Evolutionary conservation across 2,329 filamentous ascomycete genomes (phyloP).

Genomic region (Penicillium sp.): DNA sequence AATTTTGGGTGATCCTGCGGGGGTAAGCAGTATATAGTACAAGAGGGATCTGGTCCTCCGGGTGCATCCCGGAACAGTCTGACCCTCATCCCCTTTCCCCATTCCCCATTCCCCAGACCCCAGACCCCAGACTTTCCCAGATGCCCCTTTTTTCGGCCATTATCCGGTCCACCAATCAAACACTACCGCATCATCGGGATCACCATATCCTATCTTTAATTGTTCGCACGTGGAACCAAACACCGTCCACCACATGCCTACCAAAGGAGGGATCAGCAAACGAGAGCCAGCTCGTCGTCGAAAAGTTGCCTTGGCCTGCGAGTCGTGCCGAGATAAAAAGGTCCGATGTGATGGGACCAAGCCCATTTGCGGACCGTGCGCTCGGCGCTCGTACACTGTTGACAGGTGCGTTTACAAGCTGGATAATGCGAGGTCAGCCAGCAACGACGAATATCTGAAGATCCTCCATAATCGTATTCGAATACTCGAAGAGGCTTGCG

Average conservation of each 20-base stretch:
- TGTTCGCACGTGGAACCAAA: slow-evolving; percentile 1
- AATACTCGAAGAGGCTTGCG: slow-evolving; percentile 27
- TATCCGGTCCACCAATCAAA: slow-evolving; percentile 4
- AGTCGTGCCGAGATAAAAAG: slow-evolving; percentile 44
- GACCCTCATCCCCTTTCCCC: too few relatives aligned
- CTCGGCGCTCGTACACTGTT: slow-evolving; percentile 32
- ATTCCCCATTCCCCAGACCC: neutral
- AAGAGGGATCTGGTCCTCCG: neutral
- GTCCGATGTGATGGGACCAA: slow-evolving; percentile 45
- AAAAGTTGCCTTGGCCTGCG: slow-evolving; percentile 42
- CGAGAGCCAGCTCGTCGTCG: slow-evolving; percentile 20
- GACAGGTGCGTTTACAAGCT: slow-evolving; percentile 41
- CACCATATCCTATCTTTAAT: neutral
- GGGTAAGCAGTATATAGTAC: neutral
- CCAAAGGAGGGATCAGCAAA: slow-evolving; percentile 14
- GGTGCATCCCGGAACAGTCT: neutral
- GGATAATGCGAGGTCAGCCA: slow-evolving; percentile 38
- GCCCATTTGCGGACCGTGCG: slow-evolving; percentile 46
- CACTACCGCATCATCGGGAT: neutral
- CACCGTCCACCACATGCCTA: slow-evolving; percentile 12
- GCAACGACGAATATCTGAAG: slow-evolving; percentile 34
- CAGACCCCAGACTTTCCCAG: neutral
- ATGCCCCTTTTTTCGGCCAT: neutral
- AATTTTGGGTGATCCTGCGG: neutral
- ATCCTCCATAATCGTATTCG: slow-evolving; percentile 28